These are phyloP conservation scores for Ustilago nuda DNA, from an alignment of 1,284 basidiomycete genomes.

Conservation along the genomic window DNA sequence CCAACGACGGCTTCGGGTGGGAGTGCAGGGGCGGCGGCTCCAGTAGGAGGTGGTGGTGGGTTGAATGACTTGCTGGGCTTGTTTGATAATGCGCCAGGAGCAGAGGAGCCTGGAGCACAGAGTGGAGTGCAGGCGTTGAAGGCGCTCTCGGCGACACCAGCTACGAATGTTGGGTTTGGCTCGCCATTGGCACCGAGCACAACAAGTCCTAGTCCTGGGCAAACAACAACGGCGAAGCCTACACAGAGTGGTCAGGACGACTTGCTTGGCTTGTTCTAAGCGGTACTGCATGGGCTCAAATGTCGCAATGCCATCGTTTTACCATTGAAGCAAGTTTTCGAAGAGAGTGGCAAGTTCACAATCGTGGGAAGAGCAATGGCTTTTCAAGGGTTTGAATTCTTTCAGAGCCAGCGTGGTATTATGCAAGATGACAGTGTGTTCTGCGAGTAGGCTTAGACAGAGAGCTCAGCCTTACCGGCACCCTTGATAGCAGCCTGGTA, in stretches of 20 bases:
- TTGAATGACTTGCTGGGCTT: constrained; percentile 62
- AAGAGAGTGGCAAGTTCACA: no score
- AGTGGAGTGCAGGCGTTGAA: constrained; percentile 55
- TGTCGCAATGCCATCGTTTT: background rate
- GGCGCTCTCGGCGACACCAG: constrained; percentile 27
- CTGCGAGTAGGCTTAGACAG: constrained; percentile 39
- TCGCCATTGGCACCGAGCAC: constrained; percentile 15
- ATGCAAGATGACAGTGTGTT: constrained; percentile 4
- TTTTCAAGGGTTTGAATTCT: background rate
- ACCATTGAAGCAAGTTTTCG: background rate
- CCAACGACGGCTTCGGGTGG: constrained; percentile 1
- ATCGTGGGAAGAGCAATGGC: background rate
- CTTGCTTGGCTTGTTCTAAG: constrained; percentile 52
- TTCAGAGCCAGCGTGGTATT: constrained; percentile 5
- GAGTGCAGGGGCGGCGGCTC: constrained; percentile 9
- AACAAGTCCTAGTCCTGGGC: background rate
- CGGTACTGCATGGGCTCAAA: background rate
- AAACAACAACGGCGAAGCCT: constrained; percentile 9
- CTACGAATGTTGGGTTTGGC: constrained; percentile 14
- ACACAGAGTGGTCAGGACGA: constrained; percentile 32
- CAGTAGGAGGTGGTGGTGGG: constrained; percentile 22
- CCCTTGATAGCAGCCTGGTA: constrained; percentile 76
- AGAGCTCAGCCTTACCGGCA: constrained; percentile 74
- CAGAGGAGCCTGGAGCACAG: constrained; percentile 52
- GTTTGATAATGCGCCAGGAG: constrained; percentile 60